These are phyloP conservation scores for Dactylorhiza incarnata DNA, from an alignment of 106 monocot genomes.

Conservation along the genomic window DNA sequence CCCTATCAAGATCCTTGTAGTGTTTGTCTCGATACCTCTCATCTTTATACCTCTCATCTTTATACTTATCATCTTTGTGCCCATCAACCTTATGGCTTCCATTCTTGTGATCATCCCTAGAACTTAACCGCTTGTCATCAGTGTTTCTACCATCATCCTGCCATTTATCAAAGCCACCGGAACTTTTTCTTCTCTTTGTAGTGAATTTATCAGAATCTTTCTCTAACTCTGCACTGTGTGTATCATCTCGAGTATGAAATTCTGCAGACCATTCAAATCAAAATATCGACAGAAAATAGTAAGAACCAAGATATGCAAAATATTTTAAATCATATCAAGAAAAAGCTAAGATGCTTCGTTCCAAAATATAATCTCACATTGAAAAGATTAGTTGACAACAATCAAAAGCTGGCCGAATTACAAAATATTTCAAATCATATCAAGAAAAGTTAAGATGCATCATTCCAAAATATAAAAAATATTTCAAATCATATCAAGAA, in stretches of 20 bases:
- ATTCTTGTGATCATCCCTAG: constrained; percentile 54
- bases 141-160: constrained; percentile 28
- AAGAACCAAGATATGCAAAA: neutral
- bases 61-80: constrained; percentile 36
- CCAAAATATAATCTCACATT: too few relatives aligned
- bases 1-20: constrained; percentile 41
- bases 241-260: constrained; percentile 23
- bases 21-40: constrained; percentile 40
- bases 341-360: too few relatives aligned
- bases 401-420: too few relatives aligned
- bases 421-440: neutral
- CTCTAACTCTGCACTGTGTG: constrained; percentile 25
- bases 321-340: too few relatives aligned
- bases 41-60: constrained; percentile 37
- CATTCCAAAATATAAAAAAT: neutral
- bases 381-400: too few relatives aligned
- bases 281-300: neutral
- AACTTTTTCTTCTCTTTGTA: constrained; percentile 32
- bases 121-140: constrained; percentile 25
- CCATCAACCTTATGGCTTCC: constrained; percentile 26
- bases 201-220: constrained; percentile 36
- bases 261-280: constrained; percentile 15
- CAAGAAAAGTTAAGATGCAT: too few relatives aligned
- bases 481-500: neutral
- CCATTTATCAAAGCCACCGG: constrained; percentile 40